Base-by-base conservation (phyloP, 2,329 filamentous ascomycete species). In the Podosphaera xanthii region DNA sequence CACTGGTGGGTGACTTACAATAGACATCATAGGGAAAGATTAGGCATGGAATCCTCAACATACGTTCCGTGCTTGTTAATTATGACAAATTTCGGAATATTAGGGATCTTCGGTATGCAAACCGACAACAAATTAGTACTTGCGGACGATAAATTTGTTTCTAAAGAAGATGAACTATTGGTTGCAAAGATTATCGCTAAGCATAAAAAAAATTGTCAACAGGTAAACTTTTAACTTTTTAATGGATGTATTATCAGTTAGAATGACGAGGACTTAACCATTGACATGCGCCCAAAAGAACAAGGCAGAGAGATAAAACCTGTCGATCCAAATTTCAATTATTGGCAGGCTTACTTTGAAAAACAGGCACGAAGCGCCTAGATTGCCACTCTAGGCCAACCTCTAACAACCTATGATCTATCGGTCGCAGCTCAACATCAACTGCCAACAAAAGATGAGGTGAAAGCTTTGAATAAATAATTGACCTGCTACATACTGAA, bases 41-140 rank as follows among this genome's bases (percentile, higher is more conserved):
- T 55, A 9, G 6, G 3, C 3, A 55, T 55, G 52, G 40, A 9
- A 3, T 3, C n/a, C 4, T 55, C 52, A n/a, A 38, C 52, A 38
- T 55, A 55, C 40, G 52, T 38, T 55, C 33, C 34, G 33, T 55
- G 52, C 34, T n/a, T 55, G 12, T 22, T 38, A 6, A 22, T 44
- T 12, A 55, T 35, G 8, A 55, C 22, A 22, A 10, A 6, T 10
- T 22, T 4, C 36, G 34, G 33, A 22, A n/a, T 44, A 31, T 56
- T 59, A 33, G 58, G 58, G 10, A 38, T 59, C 12, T 31, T 59
- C 14, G 58, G 58, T 12, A 22, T 59, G 22, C 57, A 58, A 46
- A 58, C 57, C 14, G 57, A 58, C 9, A 44, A 58, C 48, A 58
- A 33, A 35, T 22, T 58, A 35, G 14, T 58, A n/a, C 31, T 50